Conservation (phyloP, 2,329 filamentous ascomycete species). For the Magnaporthiopsis rhizophila region DNA sequence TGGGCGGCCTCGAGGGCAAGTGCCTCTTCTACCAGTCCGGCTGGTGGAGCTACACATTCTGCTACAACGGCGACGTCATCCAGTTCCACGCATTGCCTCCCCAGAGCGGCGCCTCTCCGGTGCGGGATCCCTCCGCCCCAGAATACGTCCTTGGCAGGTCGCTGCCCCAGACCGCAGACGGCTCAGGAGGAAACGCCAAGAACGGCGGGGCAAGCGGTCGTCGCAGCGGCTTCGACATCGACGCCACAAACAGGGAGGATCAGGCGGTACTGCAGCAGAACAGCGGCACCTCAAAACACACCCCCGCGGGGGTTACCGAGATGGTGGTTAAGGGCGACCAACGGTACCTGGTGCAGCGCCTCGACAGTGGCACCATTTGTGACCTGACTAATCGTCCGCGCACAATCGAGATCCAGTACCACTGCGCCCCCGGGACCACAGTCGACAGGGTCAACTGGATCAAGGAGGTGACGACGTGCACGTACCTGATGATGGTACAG, state of each 20-base stretch:
- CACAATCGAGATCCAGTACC: conserved; percentile 75
- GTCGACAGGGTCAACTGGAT: conserved; percentile 80
- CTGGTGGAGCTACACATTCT: conserved; percentile 97
- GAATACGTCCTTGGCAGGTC: conserved; percentile 71
- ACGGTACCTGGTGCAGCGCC: conserved; percentile 70
- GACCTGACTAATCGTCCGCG: conserved; percentile 77
- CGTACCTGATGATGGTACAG: conserved; percentile 88
- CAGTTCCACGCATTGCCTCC: conserved; percentile 82
- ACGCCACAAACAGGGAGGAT: neutral
- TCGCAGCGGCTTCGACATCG: neutral
- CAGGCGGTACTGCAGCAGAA: conserved; percentile 8
- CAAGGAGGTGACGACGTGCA: conserved; percentile 85
- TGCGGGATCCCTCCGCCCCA: conserved; percentile 66
- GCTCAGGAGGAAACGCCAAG: conserved; percentile 12
- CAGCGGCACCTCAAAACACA: neutral
- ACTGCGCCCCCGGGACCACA: conserved; percentile 67
- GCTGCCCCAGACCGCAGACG: conserved; percentile 18
- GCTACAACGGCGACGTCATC: conserved; percentile 77
- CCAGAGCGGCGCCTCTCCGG: conserved; percentile 59
- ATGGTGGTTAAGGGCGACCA: conserved; percentile 77
- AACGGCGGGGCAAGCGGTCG: neutral
- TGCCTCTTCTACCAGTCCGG: conserved; percentile 78
- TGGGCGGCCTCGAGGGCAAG: conserved; percentile 66
- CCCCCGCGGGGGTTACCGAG: conserved; percentile 36
- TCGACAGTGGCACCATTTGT: conserved; percentile 73